phyloP scores from a whole-genome alignment of 441 rosid genomes.

The Adansonia grandidieri region DNA sequence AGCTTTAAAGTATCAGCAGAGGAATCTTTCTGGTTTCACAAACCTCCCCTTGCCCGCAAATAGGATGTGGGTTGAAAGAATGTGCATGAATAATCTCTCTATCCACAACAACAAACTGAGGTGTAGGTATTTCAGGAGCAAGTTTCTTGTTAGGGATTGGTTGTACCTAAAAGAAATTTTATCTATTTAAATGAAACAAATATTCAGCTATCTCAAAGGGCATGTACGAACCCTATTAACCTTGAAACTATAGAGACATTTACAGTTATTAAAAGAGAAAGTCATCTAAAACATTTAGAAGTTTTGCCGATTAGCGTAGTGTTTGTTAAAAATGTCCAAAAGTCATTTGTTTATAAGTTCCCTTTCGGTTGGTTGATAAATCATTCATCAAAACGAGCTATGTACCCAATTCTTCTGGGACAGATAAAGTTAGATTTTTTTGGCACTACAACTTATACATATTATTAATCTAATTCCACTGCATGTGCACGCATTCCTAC shows the following conservation, averaged over 20 bases:
- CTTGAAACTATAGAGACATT: neutral
- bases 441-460: neutral
- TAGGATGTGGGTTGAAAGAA: conserved; percentile 86
- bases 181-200: neutral
- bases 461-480: neutral
- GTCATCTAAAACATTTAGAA: no score
- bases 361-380: neutral
- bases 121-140: conserved; percentile 89
- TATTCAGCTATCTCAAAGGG: neutral
- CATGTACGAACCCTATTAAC: neutral
- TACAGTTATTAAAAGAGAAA: neutral
- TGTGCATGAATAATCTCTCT: conserved; percentile 79
- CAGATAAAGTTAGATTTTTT: neutral
- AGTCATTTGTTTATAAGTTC: neutral
- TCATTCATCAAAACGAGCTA: neutral
- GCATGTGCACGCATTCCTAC: neutral
- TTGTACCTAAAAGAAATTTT: conserved; percentile 44
- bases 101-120: conserved; percentile 85
- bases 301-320: neutral
- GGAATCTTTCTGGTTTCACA: conserved; percentile 25
- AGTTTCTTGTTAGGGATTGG: conserved; percentile 68
- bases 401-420: neutral
- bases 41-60: conserved; percentile 96
- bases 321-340: neutral
- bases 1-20: neutral